Percentiles rank a stretch among this genome's conserved stretches.
Conservation (phyloP, 306 rosid genomes). For the Acacia confusa region DNA sequence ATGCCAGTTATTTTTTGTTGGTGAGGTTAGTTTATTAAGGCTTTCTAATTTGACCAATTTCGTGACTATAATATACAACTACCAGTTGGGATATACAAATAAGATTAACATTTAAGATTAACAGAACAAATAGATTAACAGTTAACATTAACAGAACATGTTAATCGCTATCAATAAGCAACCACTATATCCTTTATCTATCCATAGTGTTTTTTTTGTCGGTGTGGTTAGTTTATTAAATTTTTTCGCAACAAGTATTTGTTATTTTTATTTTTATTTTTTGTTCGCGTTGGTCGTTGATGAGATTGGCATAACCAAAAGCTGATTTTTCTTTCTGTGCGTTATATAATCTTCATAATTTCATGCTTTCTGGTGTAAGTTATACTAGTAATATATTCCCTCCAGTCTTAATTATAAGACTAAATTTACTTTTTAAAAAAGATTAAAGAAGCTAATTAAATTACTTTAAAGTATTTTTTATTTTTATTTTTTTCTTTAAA, state of each 20-base stretch:
- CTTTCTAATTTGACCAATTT: background rate
- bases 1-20: no score
- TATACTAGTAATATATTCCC: background rate
- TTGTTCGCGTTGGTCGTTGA: background rate
- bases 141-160: background rate
- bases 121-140: background rate
- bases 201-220: background rate
- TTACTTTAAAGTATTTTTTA: no score
- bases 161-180: background rate
- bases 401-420: no score
- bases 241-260: background rate
- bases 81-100: background rate
- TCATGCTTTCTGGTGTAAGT: background rate
- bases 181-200: background rate
- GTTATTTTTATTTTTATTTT: background rate
- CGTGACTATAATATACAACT: background rate
- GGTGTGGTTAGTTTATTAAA: background rate
- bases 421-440: no score
- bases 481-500: no score
- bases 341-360: background rate
- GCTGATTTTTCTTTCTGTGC: background rate
- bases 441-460: no score
- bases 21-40: no score
- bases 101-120: background rate
- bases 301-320: background rate